These are phyloP conservation scores for Aspergillus flavus DNA, from an alignment of 2,329 filamentous ascomycete genomes.

Conservation along the genomic window DNA sequence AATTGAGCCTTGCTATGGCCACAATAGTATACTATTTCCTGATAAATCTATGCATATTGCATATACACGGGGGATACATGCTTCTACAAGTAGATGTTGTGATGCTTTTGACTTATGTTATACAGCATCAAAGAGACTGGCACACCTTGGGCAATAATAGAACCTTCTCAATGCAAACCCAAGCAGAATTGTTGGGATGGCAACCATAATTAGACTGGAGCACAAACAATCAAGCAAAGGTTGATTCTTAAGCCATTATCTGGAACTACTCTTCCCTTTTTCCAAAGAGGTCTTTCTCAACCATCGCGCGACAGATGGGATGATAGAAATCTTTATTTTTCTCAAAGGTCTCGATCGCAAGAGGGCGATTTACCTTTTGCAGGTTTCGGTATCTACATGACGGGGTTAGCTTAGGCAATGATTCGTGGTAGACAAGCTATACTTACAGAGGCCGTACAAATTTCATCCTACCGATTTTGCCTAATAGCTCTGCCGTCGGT, in stretches of 20 bases:
- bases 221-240: not conserved
- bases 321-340: slow-evolving; percentile 93
- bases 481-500: slow-evolving; percentile 73
- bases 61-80: not conserved
- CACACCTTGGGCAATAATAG: not conserved
- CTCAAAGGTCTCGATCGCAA: slow-evolving; percentile 82
- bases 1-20: not conserved
- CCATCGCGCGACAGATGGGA: slow-evolving; percentile 83
- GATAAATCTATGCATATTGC: not conserved
- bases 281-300: slow-evolving; percentile 77
- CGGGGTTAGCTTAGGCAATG: slow-evolving; percentile 16
- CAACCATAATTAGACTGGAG: not conserved
- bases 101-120: not conserved
- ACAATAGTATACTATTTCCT: not conserved
- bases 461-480: slow-evolving; percentile 91
- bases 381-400: slow-evolving; percentile 61
- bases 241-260: not conserved
- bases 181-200: not conserved
- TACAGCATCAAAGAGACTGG: not conserved
- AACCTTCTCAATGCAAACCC: not conserved
- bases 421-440: not conserved
- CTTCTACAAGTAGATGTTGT: not conserved
- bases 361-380: slow-evolving; percentile 69
- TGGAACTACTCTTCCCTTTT: slow-evolving; percentile 28
- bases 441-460: slow-evolving; percentile 81